A percentile compares a stretch with the other conserved stretches of the same genome.
phyloP scores from a whole-genome alignment of 306 rosid genomes.

The Mimosa bimucronata region DNA sequence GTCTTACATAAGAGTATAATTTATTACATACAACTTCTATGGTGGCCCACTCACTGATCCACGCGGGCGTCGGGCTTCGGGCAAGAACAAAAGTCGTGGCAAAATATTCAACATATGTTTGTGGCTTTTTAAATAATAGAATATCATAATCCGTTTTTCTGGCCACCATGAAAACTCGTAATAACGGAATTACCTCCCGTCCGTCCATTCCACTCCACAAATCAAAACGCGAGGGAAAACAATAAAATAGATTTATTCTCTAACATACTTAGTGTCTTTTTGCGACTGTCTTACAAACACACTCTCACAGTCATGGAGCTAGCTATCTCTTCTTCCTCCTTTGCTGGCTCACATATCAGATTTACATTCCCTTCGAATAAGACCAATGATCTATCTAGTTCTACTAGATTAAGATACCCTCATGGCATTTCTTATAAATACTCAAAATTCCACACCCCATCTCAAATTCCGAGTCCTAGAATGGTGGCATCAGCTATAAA shows the following conservation, averaged over 20 bases:
- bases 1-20: too few species aligned
- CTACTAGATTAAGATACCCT: slow-evolving; percentile 22
- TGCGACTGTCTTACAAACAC: too few species aligned
- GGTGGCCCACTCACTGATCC: too few species aligned
- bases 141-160: neutral
- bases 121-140: too few species aligned
- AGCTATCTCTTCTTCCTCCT: slow-evolving; percentile 41
- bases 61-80: too few species aligned
- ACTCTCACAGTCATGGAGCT: too few species aligned
- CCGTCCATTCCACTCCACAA: neutral
- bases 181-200: neutral
- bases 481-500: slow-evolving; percentile 40
- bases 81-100: slow-evolving; percentile 48
- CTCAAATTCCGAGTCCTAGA: slow-evolving; percentile 1
- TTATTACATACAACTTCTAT: too few species aligned
- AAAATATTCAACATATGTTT: slow-evolving; percentile 26
- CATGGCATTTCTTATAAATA: slow-evolving; percentile 28
- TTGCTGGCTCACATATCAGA: slow-evolving; percentile 39
- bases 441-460: slow-evolving; percentile 18
- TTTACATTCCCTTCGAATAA: slow-evolving; percentile 32
- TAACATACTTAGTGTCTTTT: too few species aligned
- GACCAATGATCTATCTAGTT: slow-evolving; percentile 9
- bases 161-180: neutral
- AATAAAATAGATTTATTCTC: neutral
- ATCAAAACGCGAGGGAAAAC: neutral